phyloP scores from a whole-genome alignment of 768 basidiomycete genomes.

The Tricholoma saponaceum region DNA sequence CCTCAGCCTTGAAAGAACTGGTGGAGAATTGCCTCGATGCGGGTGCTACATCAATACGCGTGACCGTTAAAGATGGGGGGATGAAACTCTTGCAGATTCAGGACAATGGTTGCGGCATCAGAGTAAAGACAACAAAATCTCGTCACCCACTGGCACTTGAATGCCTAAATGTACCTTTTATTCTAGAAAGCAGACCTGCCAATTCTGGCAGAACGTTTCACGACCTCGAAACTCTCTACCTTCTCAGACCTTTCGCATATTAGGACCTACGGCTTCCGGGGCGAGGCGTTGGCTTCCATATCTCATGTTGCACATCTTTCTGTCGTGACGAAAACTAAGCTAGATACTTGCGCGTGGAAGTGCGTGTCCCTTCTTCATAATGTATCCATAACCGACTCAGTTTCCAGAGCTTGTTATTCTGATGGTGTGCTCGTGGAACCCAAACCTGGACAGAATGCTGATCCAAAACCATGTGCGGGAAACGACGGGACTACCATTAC shows the following conservation, averaged over 20 bases:
- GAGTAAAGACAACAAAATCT: conserved; percentile 39
- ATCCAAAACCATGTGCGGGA: conserved; percentile 89
- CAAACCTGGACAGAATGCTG: conserved; percentile 65
- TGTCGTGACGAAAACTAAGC: conserved; percentile 86
- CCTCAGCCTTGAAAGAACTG: conserved; percentile 94
- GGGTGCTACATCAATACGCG: conserved; percentile 77
- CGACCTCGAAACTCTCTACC: conserved; percentile 86
- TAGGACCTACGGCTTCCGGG: conserved; percentile 92
- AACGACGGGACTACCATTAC: conserved; percentile 92
- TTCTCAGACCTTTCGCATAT: conserved; percentile 86
- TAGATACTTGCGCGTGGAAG: conserved; percentile 90
- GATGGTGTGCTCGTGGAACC: conserved; percentile 71
- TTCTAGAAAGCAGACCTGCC: conserved; percentile 81
- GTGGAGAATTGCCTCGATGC: conserved; percentile 97
- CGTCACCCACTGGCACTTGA: background rate
- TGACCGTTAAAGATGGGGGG: conserved; percentile 93
- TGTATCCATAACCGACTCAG: conserved; percentile 1
- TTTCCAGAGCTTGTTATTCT: conserved; percentile 70
- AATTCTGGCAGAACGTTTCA: conserved; percentile 90
- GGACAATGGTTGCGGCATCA: conserved; percentile 95
- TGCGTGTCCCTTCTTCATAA: conserved; percentile 36
- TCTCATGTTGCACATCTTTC: conserved; percentile 89
- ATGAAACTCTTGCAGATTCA: conserved; percentile 93
- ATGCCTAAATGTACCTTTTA: background rate
- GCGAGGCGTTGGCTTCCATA: conserved; percentile 94